Percentiles rank a stretch among this genome's conserved stretches.
Conservation (phyloP, 129 eudicot species). For the Scalesia atractyloides region DNA sequence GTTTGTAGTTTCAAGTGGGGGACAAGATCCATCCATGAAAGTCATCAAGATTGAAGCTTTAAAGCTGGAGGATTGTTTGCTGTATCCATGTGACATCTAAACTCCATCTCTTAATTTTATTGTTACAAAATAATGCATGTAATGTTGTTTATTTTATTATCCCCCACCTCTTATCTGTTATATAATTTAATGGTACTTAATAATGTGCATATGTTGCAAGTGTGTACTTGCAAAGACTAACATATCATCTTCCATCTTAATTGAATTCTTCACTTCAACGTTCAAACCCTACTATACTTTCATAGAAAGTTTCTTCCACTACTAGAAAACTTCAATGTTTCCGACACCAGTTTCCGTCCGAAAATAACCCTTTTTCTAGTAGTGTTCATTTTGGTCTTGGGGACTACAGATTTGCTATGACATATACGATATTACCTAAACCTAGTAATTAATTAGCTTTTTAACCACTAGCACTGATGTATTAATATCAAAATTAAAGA, state of each 20-base stretch:
- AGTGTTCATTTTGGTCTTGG: background rate
- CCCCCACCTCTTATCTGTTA: slow-evolving; percentile 18
- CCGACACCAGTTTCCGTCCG: too few relatives aligned
- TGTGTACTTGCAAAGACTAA: slow-evolving; percentile 1
- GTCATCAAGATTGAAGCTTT: slow-evolving; percentile 39
- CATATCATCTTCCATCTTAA: slow-evolving; percentile 14
- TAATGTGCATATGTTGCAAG: slow-evolving; percentile 12
- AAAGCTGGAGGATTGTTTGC: slow-evolving; percentile 44
- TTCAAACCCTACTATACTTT: background rate
- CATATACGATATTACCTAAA: background rate
- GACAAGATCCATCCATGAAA: slow-evolving; percentile 44
- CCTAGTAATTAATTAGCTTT: background rate
- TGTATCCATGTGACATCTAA: slow-evolving; percentile 44
- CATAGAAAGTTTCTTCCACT: background rate
- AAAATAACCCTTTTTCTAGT: too few relatives aligned
- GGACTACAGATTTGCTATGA: background rate
- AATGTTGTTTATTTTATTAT: slow-evolving; percentile 28
- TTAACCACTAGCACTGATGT: background rate
- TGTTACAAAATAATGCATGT: slow-evolving; percentile 21
- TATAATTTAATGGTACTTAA: background rate
- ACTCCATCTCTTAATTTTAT: slow-evolving; percentile 13
- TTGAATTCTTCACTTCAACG: background rate
- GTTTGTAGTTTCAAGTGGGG: slow-evolving; percentile 31
- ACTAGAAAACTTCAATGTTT: too few relatives aligned
- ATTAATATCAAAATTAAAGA: background rate